Evolutionary conservation across 768 basidiomycete genomes (phyloP).

Genomic region (Leccinum ochraceum): DNA sequence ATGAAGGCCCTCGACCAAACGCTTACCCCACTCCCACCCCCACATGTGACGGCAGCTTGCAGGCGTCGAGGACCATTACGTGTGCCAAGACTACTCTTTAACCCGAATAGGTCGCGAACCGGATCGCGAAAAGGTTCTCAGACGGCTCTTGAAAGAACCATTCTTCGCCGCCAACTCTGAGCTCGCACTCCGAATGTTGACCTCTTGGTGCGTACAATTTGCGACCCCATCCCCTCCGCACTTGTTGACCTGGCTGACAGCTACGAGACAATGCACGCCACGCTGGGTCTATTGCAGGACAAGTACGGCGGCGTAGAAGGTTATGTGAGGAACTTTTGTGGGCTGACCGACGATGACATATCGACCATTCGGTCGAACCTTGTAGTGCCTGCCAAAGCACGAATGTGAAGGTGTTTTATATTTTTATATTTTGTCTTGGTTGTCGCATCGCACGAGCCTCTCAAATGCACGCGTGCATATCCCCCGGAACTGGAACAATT

Average conservation of each 20-base stretch:
- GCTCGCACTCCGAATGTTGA: slow-evolving; percentile 82
- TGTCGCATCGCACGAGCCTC: background rate
- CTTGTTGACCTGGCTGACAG: slow-evolving; percentile 36
- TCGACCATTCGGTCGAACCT: slow-evolving; percentile 58
- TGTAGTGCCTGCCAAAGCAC: slow-evolving; percentile 36
- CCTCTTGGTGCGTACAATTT: slow-evolving; percentile 56
- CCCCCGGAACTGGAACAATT: background rate
- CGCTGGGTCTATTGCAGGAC: slow-evolving; percentile 57
- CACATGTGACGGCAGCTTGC: slow-evolving; percentile 51
- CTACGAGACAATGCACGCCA: slow-evolving; percentile 74
- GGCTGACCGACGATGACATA: slow-evolving; percentile 65
- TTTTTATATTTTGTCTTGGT: background rate
- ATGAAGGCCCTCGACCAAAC: background rate
- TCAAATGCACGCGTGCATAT: slow-evolving; percentile 3
- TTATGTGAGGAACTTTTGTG: slow-evolving; percentile 58
- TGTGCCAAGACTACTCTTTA: slow-evolving; percentile 75
- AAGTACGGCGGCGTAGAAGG: slow-evolving; percentile 69
- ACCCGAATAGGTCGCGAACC: slow-evolving; percentile 82
- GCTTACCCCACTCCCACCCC: background rate
- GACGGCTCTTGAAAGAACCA: slow-evolving; percentile 67
- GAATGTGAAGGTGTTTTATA: slow-evolving; percentile 23
- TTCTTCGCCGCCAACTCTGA: slow-evolving; percentile 71
- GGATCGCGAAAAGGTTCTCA: slow-evolving; percentile 67
- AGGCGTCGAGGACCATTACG: slow-evolving; percentile 62
- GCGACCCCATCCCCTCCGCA: background rate